These are phyloP conservation scores for Blepharisma stoltei DNA, from an alignment of 73 alveolate species.

Conservation along the genomic window DNA sequence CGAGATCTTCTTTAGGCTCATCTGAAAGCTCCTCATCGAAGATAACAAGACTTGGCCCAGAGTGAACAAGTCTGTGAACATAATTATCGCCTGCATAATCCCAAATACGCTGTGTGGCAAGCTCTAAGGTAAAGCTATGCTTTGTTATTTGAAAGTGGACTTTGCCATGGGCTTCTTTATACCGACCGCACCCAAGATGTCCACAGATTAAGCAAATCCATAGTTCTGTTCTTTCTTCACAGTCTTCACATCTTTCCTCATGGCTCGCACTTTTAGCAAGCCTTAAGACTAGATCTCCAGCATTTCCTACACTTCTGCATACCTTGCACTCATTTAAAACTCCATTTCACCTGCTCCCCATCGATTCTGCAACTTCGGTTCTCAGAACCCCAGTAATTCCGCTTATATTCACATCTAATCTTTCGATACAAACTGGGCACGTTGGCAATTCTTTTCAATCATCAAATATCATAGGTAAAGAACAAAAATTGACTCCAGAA, in stretches of 20 bases:
- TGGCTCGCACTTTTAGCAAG: constrained; percentile 36
- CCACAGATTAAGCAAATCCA: constrained; percentile 94
- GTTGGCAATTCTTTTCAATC: constrained; percentile 67
- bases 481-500: constrained; percentile 12
- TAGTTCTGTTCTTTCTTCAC: constrained; percentile 57
- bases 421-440: constrained; percentile 86
- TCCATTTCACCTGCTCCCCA: constrained; percentile 34
- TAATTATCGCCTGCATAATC: constrained; percentile 80
- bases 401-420: constrained; percentile 64
- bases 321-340: constrained; percentile 39
- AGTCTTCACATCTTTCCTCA: constrained; percentile 57
- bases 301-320: constrained; percentile 54
- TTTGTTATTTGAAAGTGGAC: constrained; percentile 67
- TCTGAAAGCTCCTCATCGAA: constrained; percentile 20
- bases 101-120: constrained; percentile 84
- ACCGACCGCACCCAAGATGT: constrained; percentile 85
- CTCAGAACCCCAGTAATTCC: constrained; percentile 68
- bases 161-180: constrained; percentile 79
- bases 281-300: constrained; percentile 39
- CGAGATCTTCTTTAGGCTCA: constrained; percentile 30
- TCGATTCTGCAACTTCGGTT: neutral
- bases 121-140: constrained; percentile 81
- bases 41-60: constrained; percentile 34
- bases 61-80: constrained; percentile 84
- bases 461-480: constrained; percentile 25